Base-by-base conservation (phyloP, 2,329 filamentous ascomycete genomes). In the Ploettnerulaceae sp. region DNA sequence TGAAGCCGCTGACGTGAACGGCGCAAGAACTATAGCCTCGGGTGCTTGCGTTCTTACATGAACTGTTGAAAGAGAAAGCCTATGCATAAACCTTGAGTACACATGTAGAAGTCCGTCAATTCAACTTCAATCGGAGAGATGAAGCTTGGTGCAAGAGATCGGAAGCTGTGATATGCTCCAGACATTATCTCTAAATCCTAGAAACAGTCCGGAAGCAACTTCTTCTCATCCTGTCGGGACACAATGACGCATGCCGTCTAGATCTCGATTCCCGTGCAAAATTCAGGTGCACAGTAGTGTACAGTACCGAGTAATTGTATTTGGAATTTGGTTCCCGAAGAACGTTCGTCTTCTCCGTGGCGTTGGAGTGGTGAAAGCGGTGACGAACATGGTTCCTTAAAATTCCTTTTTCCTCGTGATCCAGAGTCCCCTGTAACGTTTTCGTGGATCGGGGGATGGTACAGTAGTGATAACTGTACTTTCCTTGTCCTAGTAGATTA, bases 401-500 rank as follows among this genome's bases (percentile, higher is more conserved):
- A n/a, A 3, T 40, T 40, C 25, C 37, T 40, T 40, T 40, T 36
- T 40, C 21, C 15, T 40, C 37, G 37, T 31, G 37, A 29, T 40
- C 24, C 31, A 6, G 36, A 25, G 20, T 26, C 25, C 37, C 37
- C n/a, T 40, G 37, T 12, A 17, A 9, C 11, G 22, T 20, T 18
- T 17, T 29, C 9, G 15, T 18, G 25, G 25, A 40, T 31, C 37
- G 15, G 31, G 25, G 9, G 25, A 3, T 21, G 8, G 2, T n/a
- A n/a, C n/a, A n/a, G 31, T 17, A 21, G 25, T 21, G 25, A 22
- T 18, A 28, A 25, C 22, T 39, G 11, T n/a, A 20, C 20, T 29
- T 28, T 17, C 15, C 14, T 17, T n/a, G 6, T 28, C 31, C 37
- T 18, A 17, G 26, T n/a, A 26, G 5, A 25, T 20, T 18, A 7